Base-by-base conservation (phyloP, 106 monocot species). In the Dendrobium nobile region DNA sequence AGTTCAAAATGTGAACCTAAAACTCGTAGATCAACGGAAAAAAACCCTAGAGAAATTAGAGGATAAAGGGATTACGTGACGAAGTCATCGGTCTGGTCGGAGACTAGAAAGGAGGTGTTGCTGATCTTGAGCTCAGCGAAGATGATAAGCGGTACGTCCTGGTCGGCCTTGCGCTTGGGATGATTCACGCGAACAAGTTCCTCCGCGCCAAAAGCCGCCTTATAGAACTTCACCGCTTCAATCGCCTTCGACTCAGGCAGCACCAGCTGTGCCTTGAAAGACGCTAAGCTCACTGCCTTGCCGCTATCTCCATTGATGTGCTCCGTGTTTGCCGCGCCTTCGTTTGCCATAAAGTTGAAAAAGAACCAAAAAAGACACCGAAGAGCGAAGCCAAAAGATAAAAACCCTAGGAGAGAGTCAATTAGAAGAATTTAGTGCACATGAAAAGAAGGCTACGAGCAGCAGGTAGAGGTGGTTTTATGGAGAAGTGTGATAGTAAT, bases 101-200 rank as follows among this genome's bases (percentile, higher is more conserved):
- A 87, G 81, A 90, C 84, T 27, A 87, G 78, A 61, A 90, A 76
- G 59, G 76, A 20, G 43, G 85, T 59, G 33, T 72, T 55, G 0
- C 90, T 81, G 75, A 90, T 87, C 83, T 82, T 87, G 56, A 90
- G 78, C 83, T 90, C 87, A 8, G 85, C 83, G 56, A 58, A 85
- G 81, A 84, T 56, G 41, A 88, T 59, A 37, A 76, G 70, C 0
- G 87, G 87, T 7, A 59, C n/a, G 79, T 88, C 87, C 77, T 88
- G 90, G 1, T 87, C 87, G 3, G 87, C 87, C 85, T 90, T 90
- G 76, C 87, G 80, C 68, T 90, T 90, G 64, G 84, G 70, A 77
- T 84, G 80, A n/a, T 47, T 48, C 41, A 79, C 16, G 6, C 90
- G 74, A 41, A 68, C 73, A 67, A 88, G 41, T 84, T 90, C 90